Evolutionary conservation across 495 filamentous ascomycete species (phyloP), one percentile per base, ranked within the genome.

Genomic region (Aspergillus mulundensis): DNA sequence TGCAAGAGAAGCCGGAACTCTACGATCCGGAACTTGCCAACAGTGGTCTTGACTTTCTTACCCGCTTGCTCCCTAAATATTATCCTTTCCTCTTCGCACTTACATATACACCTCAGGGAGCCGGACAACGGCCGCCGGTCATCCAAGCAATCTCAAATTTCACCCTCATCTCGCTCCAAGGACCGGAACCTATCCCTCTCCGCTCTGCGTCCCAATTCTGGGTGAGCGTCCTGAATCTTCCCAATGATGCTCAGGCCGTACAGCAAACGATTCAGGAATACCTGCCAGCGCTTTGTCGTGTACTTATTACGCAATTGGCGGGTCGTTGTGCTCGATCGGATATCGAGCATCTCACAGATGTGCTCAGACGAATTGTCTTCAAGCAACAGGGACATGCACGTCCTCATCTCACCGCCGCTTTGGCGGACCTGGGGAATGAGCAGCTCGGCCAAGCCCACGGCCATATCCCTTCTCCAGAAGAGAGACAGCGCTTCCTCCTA

Each of bases 21-120:
- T 72, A 81, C 56, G 92, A 97, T 39, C 89, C 90, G 1, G 91
- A 96, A 62, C 79, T 95, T 23, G 77, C 87, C 3, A 84, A 93
- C 60, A 87, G 84, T 56, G 82, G 86, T 32, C 87, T 94, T 56
- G 83, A 88, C 40, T 84, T 94, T 58, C 67, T 88, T 28, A 77
- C 81, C 24, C 84, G 84, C 46, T 71, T 91, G 25, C 69, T 94
- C 50, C 78, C 80, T 4, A 84, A 80, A 60, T 86, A 91, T 61
- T 68, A 78, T 42, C 57, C 60, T 5, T 67, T 71, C 28, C 57
- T 78, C 1, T 78, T 76, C 50, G 62, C 67, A 11, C 61, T 76
- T 16, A 70, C 66, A 10, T 56, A 56, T n/a, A 48, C 55, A 11
- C 63, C 68, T 1, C 54, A 57, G 43, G 57, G 44, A 38, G 38